Evolutionary conservation across 108 stramenopile genomes (phyloP), one percentile per base, ranked within the genome.

Genomic region (Nitzschia inconspicua): DNA sequence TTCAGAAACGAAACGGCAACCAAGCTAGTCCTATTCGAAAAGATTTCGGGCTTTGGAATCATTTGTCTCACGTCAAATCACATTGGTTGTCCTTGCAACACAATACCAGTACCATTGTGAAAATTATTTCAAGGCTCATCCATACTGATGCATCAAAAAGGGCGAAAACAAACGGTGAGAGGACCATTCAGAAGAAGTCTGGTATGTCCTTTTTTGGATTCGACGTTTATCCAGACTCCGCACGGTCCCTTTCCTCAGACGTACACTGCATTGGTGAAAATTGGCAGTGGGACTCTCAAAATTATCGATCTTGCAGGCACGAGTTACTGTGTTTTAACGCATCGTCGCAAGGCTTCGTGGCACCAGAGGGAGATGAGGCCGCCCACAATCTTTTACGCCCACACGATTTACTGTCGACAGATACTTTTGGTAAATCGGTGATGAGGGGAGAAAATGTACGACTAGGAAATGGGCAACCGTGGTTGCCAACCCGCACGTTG

Each of bases 21-120:
- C 22, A 3, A 14, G 18, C 14, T 48, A 39, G 41, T 32, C 58
- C 67, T 16, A 25, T 44, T 28, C 26, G 25, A 20, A 7, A 25
- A 10, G 51, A 80, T 51, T 75, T 63, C 57, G 79, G 63, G n/a
- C 19, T 72, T 20, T 66, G 75, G 47, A 80, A 72, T 51, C 57
- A 75, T 47, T 10, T 59, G n/a, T 20, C 65, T 11, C 64, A 80
- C 47, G 7, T 80, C 14, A 59, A 60, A 20, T 63, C 65, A 1
- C 70, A 72, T 63, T 80, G 79, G 79, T 13, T 80, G 3, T 63
- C 74, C 0, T 14, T 63, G 48, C 47, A 26, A 4, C 37, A 56
- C 20, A 1, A 26, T 1, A 6, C 35, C 37, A 23, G 1, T 13
- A 24, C 29, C 23, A 51, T 51, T 7, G 25, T 9, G 25, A 27